Percentiles rank a stretch among this genome's conserved stretches.
These are phyloP conservation scores for Phytophthora europaea DNA, from an alignment of 352 stramenopile genomes.

Conservation along the genomic window DNA sequence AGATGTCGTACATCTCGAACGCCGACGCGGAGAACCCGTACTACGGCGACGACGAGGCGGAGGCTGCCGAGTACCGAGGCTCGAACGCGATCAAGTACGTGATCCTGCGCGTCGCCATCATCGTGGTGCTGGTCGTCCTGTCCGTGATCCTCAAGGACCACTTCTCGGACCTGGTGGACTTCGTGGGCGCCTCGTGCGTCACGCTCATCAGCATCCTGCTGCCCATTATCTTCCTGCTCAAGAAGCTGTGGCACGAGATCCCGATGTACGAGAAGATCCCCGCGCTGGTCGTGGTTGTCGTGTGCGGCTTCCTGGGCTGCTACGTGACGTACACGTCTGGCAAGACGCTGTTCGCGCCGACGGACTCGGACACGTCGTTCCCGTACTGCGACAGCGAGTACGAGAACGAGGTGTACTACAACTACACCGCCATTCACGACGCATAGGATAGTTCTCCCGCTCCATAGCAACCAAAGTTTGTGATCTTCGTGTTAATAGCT, in stretches of 20 bases:
- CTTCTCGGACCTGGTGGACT: conserved; percentile 44
- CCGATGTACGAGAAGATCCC: conserved; percentile 25
- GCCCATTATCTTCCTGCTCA: conserved; percentile 29
- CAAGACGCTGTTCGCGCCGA: conserved; percentile 21
- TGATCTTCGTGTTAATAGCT: conserved; percentile 12
- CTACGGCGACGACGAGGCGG: conserved; percentile 31
- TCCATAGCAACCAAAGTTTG: conserved; percentile 4
- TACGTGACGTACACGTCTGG: conserved; percentile 4
- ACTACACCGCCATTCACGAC: conserved; percentile 29
- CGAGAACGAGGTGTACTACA: conserved; percentile 35
- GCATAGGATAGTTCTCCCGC: conserved; percentile 5
- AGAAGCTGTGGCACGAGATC: conserved; percentile 30
- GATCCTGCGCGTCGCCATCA: conserved; percentile 45
- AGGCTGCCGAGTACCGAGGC: conserved; percentile 47
- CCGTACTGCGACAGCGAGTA: conserved; percentile 35
- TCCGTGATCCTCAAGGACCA: conserved; percentile 49
- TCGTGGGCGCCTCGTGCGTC: conserved; percentile 47
- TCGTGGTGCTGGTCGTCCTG: conserved; percentile 47
- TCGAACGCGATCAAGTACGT: conserved; percentile 49
- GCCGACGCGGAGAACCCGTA: conserved; percentile 22
- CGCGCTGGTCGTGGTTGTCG: conserved; percentile 14
- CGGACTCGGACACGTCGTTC: conserved; percentile 30
- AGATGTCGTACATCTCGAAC: conserved; percentile 50
- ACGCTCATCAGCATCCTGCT: conserved; percentile 44
- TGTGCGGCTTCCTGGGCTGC: conserved; percentile 20